Percentiles rank a stretch among this genome's conserved stretches.
Evolutionary conservation across 2,329 filamentous ascomycete genomes (phyloP).

Genomic region (Capronia coronata): DNA sequence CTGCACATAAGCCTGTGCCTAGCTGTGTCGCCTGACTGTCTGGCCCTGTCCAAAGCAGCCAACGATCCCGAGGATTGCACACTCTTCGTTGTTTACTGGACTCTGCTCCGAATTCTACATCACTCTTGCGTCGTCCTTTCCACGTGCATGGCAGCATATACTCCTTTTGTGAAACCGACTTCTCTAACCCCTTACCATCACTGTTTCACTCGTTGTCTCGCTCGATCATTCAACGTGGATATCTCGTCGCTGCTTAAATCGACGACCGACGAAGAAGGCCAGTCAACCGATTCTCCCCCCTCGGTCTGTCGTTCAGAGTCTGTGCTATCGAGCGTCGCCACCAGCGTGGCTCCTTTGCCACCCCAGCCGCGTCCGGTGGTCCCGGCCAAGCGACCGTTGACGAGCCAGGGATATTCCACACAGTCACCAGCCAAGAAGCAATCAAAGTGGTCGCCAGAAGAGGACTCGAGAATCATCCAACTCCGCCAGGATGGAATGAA

Average conservation of each 20-base stretch:
- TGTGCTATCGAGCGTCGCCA: conserved; percentile 20
- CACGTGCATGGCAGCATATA: conserved; percentile 15
- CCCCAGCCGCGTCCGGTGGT: conserved; percentile 22
- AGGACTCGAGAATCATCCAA: conserved; percentile 90
- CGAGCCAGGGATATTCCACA: conserved; percentile 36
- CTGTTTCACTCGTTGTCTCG: neutral
- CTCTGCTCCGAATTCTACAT: neutral
- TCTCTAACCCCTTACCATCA: neutral
- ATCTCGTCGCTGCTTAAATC: conserved; percentile 82
- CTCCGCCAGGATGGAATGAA: conserved; percentile 89
- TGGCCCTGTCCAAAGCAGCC: conserved; percentile 4
- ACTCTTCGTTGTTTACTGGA: neutral
- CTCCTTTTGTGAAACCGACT: conserved; percentile 2
- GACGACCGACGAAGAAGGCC: conserved; percentile 26
- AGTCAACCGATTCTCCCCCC: conserved; percentile 25
- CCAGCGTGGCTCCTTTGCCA: conserved; percentile 23
- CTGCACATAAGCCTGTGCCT: conserved; percentile 16
- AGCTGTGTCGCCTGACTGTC: conserved; percentile 12
- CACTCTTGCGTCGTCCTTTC: neutral
- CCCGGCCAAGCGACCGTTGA: conserved; percentile 35
- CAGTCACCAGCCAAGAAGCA: conserved; percentile 80
- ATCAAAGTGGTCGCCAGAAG: conserved; percentile 92
- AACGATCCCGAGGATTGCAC: conserved; percentile 1
- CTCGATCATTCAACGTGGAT: conserved; percentile 65
- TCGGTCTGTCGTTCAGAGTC: conserved; percentile 23